Conservation (phyloP, 2,329 filamentous ascomycete species). For the Colletotrichum sidae region DNA sequence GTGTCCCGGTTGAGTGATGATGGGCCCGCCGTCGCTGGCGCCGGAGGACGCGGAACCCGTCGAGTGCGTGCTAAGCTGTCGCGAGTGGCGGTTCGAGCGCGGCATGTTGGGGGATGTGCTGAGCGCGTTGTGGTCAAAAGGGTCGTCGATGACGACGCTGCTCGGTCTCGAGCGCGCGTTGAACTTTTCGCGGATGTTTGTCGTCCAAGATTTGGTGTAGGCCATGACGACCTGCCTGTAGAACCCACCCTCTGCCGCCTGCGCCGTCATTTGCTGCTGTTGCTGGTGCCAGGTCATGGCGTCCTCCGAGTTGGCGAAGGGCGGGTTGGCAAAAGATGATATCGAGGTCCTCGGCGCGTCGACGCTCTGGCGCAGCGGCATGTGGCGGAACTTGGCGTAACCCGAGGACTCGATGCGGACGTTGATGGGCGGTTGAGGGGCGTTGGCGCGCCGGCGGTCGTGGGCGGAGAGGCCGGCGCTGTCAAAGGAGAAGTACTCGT, state of each 20-base stretch:
- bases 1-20: constrained; percentile 57
- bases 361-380: constrained; percentile 54
- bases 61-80: constrained; percentile 33
- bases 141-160: constrained; percentile 37
- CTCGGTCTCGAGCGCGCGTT: constrained; percentile 44
- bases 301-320: constrained; percentile 33
- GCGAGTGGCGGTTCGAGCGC: constrained; percentile 26
- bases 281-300: constrained; percentile 26
- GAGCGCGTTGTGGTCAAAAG: background rate
- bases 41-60: constrained; percentile 30
- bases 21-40: constrained; percentile 41
- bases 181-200: constrained; percentile 59
- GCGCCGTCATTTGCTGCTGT: constrained; percentile 26
- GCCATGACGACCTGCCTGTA: constrained; percentile 68
- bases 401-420: constrained; percentile 66
- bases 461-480: constrained; percentile 39
- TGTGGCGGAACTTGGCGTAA: constrained; percentile 67
- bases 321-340: constrained; percentile 5
- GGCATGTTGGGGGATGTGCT: constrained; percentile 11
- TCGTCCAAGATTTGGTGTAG: constrained; percentile 63
- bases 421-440: constrained; percentile 56
- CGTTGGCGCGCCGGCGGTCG: constrained; percentile 36
- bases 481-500: constrained; percentile 41
- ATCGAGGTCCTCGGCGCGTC: constrained; percentile 41
- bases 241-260: constrained; percentile 51